phyloP scores from a whole-genome alignment of 495 filamentous ascomycete species.

The Chaetomium cochliodes region DNA sequence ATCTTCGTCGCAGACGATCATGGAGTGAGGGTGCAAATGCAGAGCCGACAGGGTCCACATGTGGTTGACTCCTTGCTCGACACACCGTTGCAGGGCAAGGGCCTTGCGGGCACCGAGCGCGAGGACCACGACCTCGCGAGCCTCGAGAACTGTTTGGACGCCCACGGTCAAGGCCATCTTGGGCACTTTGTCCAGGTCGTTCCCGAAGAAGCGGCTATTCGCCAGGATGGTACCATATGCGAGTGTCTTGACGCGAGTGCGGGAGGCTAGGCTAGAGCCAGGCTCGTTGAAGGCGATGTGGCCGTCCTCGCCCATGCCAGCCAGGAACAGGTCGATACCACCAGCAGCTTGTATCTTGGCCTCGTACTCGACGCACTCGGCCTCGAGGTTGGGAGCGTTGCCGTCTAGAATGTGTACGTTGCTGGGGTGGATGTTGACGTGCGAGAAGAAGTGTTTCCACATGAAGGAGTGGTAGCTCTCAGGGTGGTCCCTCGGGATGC shows the following conservation, averaged over 20 bases:
- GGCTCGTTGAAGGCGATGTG: constrained; percentile 92
- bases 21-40: constrained; percentile 74
- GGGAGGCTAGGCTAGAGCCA: constrained; percentile 72
- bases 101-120: constrained; percentile 80
- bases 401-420: constrained; percentile 88
- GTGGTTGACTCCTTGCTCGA: constrained; percentile 81
- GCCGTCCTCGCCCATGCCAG: constrained; percentile 80
- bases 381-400: constrained; percentile 70
- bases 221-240: constrained; percentile 84
- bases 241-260: constrained; percentile 81
- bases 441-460: constrained; percentile 88
- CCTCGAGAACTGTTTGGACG: constrained; percentile 82
- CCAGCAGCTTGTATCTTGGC: constrained; percentile 70
- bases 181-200: constrained; percentile 70
- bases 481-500: constrained; percentile 75
- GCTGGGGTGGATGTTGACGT: constrained; percentile 74
- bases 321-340: constrained; percentile 83
- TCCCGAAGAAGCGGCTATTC: constrained; percentile 79
- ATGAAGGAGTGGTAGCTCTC: constrained; percentile 88
- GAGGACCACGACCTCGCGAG: constrained; percentile 77
- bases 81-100: constrained; percentile 73
- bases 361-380: constrained; percentile 77
- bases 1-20: constrained; percentile 83
- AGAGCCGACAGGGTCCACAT: constrained; percentile 85
- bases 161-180: constrained; percentile 84